Conservation (phyloP, 2,329 filamentous ascomycete genomes). For the Epichloe gansuensis region DNA sequence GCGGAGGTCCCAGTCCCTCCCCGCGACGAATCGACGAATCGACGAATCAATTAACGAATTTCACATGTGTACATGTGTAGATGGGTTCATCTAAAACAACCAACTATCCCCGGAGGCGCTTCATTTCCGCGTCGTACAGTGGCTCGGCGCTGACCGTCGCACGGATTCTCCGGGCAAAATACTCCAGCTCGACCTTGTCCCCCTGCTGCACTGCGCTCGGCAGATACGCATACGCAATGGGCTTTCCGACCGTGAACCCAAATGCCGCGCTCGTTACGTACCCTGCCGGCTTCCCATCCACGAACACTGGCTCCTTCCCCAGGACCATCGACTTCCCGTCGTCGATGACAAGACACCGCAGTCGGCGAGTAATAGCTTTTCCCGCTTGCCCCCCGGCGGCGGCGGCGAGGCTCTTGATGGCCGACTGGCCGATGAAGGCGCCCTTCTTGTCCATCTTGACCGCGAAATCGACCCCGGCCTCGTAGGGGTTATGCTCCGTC, state of each 20-base stretch:
- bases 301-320: slow-evolving; percentile 49
- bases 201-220: slow-evolving; percentile 34
- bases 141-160: slow-evolving; percentile 42
- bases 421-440: slow-evolving; percentile 36
- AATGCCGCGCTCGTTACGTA: slow-evolving; percentile 51
- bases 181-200: slow-evolving; percentile 43
- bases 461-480: slow-evolving; percentile 41
- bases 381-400: no score
- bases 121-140: slow-evolving; percentile 10
- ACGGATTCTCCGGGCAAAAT: slow-evolving; percentile 40
- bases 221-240: slow-evolving; percentile 46
- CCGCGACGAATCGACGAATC: no score
- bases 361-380: slow-evolving; percentile 16
- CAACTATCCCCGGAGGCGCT: not conserved
- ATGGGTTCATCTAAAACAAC: not conserved
- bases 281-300: slow-evolving; percentile 31
- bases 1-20: no score
- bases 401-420: slow-evolving; percentile 27
- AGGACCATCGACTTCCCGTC: slow-evolving; percentile 44
- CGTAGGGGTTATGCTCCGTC: slow-evolving; percentile 46
- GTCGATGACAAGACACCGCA: slow-evolving; percentile 40
- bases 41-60: no score
- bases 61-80: no score
- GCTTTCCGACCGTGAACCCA: slow-evolving; percentile 44
- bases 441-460: slow-evolving; percentile 32